Evolutionary conservation across 2,329 filamentous ascomycete genomes (phyloP), one percentile per base, ranked within the genome.

Genomic region (Verticillium nonalfalfae): DNA sequence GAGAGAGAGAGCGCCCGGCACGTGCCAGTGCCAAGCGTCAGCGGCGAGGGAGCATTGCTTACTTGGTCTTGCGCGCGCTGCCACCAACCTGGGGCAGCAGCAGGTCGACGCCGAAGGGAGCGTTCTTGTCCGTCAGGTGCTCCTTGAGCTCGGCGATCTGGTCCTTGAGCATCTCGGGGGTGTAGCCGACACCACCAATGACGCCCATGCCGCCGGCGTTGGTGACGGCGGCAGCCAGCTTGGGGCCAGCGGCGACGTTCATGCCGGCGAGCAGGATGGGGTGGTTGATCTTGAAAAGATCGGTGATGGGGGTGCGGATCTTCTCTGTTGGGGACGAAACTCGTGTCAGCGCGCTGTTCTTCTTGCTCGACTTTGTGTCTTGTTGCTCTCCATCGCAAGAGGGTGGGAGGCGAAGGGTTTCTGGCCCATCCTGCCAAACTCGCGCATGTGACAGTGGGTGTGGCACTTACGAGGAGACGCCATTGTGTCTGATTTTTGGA

Each of bases 281-380:
- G 80, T 99, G 95, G 76, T 96, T 91, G 85, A 99, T 98, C 83
- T 92, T 91, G 79, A 99, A 90, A 67, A 98, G 90, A 85, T 98
- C 94, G 69, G 95, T 99, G 71, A 93, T 83, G 68, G 91, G 88
- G 60, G 95, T 99, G 73, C 91, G 91, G 77, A 99, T 89, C 82
- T 91, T 84, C 81, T 95, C 91, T 94, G 76, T 62, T 58, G 56
- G 45, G 58, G 6, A 31, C 4, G 45, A 9, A 9, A 10, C 5
- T 31, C 26, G 4, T 21, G 45, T 52, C 45, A 52, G 45, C 45
- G 35, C 35, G 9, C 35, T 36, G 35, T 36, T 36, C 35, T 36
- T 31, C 26, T 31, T 31, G 26, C 26, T 31, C 26, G 4, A 4
- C 26, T 4, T 31, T 21, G 21, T 21, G 2, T 36, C 35, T 36